These are phyloP conservation scores for Tricholoma terreum DNA, from an alignment of 768 basidiomycete genomes.

Conservation along the genomic window DNA sequence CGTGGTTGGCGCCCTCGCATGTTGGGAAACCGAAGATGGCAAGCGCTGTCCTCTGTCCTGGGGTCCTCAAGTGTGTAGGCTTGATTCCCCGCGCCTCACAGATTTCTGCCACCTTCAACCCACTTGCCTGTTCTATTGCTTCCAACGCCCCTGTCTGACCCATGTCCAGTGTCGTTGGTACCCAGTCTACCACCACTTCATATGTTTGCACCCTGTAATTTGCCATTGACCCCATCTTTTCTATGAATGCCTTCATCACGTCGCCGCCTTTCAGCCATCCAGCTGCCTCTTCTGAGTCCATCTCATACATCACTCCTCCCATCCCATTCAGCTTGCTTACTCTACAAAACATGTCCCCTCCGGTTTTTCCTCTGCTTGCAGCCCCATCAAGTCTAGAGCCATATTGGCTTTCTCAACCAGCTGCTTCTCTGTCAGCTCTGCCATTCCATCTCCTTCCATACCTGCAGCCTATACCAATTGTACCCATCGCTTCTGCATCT, in stretches of 20 bases:
- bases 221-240: neutral
- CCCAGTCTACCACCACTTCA: neutral
- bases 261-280: no score
- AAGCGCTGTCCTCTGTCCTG: conserved; percentile 1
- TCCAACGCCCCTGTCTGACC: neutral
- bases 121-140: neutral
- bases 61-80: neutral
- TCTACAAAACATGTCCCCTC: no score
- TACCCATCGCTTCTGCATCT: neutral
- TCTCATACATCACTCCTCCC: neutral
- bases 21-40: neutral
- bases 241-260: neutral
- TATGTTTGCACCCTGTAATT: neutral
- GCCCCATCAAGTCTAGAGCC: conserved; percentile 1
- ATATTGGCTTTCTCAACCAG: conserved; percentile 4
- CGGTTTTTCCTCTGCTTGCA: no score
- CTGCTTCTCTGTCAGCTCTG: neutral
- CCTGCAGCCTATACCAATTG: neutral
- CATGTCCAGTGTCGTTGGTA: neutral
- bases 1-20: conserved; percentile 10
- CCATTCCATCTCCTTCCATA: neutral
- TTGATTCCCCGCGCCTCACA: neutral
- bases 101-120: neutral
- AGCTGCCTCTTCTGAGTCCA: neutral
- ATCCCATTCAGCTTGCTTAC: neutral